phyloP scores from a whole-genome alignment of 768 basidiomycete genomes.

The Mrakia hoshinonis region DNA sequence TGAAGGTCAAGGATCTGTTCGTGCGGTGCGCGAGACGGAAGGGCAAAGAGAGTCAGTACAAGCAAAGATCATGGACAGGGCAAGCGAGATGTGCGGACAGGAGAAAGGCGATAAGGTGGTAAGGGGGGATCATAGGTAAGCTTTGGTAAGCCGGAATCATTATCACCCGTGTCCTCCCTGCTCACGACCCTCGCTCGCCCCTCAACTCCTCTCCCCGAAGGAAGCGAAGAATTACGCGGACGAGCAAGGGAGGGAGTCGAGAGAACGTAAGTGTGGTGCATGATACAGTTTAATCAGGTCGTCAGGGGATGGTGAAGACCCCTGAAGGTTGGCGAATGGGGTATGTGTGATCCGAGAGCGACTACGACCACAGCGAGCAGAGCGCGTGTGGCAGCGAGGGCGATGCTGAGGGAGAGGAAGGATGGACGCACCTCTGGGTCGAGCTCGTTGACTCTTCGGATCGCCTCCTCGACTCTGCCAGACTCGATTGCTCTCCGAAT shows the following conservation, averaged over 20 bases:
- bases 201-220: slow-evolving; percentile 1
- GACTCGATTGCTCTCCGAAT: slow-evolving; percentile 89
- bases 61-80: neutral
- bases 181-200: neutral
- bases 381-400: too few species aligned
- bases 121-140: neutral
- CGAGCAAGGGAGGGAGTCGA: neutral
- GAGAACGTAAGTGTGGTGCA: slow-evolving; percentile 84
- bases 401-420: too few species aligned
- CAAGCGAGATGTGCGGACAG: neutral
- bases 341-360: neutral
- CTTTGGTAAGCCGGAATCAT: slow-evolving; percentile 17
- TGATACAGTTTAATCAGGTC: slow-evolving; percentile 78
- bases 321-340: slow-evolving; percentile 17
- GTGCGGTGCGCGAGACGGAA: neutral
- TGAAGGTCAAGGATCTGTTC: slow-evolving; percentile 90
- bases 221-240: neutral
- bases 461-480: slow-evolving; percentile 90
- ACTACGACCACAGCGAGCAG: neutral
- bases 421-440: slow-evolving; percentile 78
- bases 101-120: neutral
- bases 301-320: neutral
- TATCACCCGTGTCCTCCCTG: slow-evolving; percentile 6
- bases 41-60: neutral
- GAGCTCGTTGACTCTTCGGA: slow-evolving; percentile 87